A percentile compares a stretch with the other conserved stretches of the same genome.
phyloP scores from a whole-genome alignment of 805 yeast species.

The Candida golubevii region DNA sequence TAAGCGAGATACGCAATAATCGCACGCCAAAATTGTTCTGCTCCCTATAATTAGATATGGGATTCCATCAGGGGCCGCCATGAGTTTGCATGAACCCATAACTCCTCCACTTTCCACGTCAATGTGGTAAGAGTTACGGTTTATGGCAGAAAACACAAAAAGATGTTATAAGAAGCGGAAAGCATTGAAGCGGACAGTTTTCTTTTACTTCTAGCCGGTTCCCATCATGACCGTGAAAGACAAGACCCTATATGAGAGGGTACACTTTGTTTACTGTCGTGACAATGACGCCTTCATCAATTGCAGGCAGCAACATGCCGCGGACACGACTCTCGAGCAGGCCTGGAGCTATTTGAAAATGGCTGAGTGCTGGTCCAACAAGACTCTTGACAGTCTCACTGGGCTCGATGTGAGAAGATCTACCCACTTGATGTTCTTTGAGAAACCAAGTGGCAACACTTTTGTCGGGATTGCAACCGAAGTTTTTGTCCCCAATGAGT shows the following conservation, averaged over 20 bases:
- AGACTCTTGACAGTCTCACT: background rate
- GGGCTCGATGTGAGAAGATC: conserved; percentile 5
- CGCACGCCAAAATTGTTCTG: background rate
- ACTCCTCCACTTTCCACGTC: conserved; percentile 1
- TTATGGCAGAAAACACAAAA: conserved; percentile 7
- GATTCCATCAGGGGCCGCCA: background rate
- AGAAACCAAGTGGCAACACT: conserved; percentile 17
- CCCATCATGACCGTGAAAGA: conserved; percentile 15
- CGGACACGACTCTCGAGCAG: conserved; percentile 3
- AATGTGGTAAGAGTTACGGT: background rate
- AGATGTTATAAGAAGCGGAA: conserved; percentile 7
- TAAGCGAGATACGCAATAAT: too few relatives aligned
- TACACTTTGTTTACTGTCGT: conserved; percentile 26
- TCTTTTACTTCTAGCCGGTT: conserved; percentile 1
- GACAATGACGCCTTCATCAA: conserved; percentile 15
- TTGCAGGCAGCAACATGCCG: conserved; percentile 11
- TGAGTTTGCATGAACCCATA: background rate
- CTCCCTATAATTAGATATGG: background rate
- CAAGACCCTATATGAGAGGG: conserved; percentile 25
- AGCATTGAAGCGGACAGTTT: background rate
- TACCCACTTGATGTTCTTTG: conserved; percentile 16
- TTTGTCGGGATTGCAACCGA: conserved; percentile 29
- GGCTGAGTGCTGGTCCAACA: background rate
- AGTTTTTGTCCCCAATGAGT: conserved; percentile 18
- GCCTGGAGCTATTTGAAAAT: conserved; percentile 8